Percentiles rank a stretch among this genome's conserved stretches.
Evolutionary conservation across 2,329 filamentous ascomycete species (phyloP).

Genomic region (Metarhizium rileyi): DNA sequence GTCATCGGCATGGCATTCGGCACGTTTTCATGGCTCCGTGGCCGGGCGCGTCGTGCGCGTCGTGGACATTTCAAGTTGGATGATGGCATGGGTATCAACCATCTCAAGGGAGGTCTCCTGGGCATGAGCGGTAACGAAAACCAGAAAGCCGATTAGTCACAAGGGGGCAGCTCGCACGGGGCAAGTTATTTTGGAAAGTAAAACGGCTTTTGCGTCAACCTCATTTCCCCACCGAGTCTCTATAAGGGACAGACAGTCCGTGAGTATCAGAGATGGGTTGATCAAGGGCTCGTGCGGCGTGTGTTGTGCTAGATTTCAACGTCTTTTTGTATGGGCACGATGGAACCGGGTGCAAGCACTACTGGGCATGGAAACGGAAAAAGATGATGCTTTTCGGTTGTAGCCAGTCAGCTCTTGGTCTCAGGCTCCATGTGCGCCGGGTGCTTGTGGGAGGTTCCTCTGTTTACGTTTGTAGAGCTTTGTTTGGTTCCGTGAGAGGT

Average conservation of each 20-base stretch:
- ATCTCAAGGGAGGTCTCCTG: slow-evolving; percentile 56
- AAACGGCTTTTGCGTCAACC: slow-evolving; percentile 4
- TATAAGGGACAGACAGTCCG: not conserved
- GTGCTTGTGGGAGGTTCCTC: not conserved
- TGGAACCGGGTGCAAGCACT: not conserved
- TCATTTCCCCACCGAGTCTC: not conserved
- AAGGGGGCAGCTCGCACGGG: not conserved
- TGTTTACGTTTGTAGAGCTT: not conserved
- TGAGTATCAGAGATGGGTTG: not conserved
- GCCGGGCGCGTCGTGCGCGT: slow-evolving; percentile 42
- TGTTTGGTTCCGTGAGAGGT: not conserved
- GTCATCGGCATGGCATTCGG: slow-evolving; percentile 47
- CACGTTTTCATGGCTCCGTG: slow-evolving; percentile 42
- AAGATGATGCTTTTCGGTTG: not conserved
- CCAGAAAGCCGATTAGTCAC: slow-evolving; percentile 24
- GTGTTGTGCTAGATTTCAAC: not conserved
- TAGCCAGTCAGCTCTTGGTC: not conserved
- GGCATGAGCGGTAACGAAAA: slow-evolving; percentile 31
- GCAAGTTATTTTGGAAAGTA: slow-evolving; percentile 5
- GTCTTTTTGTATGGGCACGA: not conserved
- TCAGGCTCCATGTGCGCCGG: not conserved
- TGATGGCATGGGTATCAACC: slow-evolving; percentile 39
- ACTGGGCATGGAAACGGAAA: not conserved
- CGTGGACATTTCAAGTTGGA: slow-evolving; percentile 54
- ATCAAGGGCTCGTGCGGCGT: not conserved